A percentile compares a stretch with the other conserved stretches of the same genome.
phyloP scores from a whole-genome alignment of 2,329 filamentous ascomycete species.

The Didymella segeticola region DNA sequence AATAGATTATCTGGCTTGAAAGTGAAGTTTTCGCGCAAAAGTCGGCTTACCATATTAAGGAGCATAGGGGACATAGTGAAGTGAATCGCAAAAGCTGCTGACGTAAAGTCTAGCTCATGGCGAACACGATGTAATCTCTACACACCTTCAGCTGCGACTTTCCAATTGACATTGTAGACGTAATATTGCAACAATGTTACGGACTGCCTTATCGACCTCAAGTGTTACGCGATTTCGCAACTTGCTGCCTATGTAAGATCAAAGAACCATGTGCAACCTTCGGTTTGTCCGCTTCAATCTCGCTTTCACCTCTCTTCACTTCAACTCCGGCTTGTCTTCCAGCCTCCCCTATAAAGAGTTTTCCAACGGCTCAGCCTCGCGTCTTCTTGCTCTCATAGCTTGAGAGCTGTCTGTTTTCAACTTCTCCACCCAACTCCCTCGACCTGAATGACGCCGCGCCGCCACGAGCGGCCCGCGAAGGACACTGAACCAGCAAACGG shows the following conservation, averaged over 20 bases:
- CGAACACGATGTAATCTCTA: too few species aligned
- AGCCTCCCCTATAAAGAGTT: slow-evolving; percentile 16
- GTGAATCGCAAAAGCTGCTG: background rate
- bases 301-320: slow-evolving; percentile 26
- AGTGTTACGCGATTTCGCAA: background rate
- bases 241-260: background rate
- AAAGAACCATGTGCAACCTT: slow-evolving; percentile 13
- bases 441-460: background rate
- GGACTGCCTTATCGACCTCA: background rate
- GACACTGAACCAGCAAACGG: background rate
- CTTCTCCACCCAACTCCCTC: background rate
- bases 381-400: background rate
- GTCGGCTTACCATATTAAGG: too few species aligned
- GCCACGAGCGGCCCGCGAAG: background rate
- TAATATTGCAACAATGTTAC: background rate
- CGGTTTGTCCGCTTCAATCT: slow-evolving; percentile 3
- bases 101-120: background rate
- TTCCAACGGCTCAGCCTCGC: slow-evolving; percentile 1
- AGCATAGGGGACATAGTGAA: background rate
- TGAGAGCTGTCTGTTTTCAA: background rate
- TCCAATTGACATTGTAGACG: background rate
- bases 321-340: slow-evolving; percentile 1
- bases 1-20: too few species aligned
- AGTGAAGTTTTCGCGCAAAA: too few species aligned
- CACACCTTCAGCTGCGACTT: background rate